A percentile compares a stretch with the other conserved stretches of the same genome.
These are phyloP conservation scores for Flaveria floridana DNA, from an alignment of 140 eudicot species.

Conservation along the genomic window DNA sequence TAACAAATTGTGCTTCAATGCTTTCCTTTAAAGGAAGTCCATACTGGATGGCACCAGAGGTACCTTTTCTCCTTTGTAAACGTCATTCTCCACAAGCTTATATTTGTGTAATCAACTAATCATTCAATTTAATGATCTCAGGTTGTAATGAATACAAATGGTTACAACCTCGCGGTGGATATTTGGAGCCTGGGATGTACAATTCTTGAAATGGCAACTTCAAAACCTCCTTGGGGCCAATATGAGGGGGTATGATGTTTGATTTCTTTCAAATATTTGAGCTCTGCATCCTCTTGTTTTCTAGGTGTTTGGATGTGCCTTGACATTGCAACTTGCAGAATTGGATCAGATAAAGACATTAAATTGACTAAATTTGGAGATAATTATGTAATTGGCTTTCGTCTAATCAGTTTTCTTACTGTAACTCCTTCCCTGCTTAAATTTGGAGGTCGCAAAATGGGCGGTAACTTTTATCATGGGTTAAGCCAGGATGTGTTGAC, in stretches of 20 bases:
- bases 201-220: slow-evolving; percentile 86
- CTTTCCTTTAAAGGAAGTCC: slow-evolving; percentile 98
- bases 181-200: slow-evolving; percentile 98
- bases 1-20: slow-evolving; percentile 59
- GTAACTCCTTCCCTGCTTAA: too few species aligned
- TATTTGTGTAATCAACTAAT: slow-evolving; percentile 8
- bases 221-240: slow-evolving; percentile 96
- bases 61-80: slow-evolving; percentile 19
- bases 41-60: slow-evolving; percentile 99
- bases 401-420: too few species aligned
- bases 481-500: too few species aligned
- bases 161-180: slow-evolving; percentile 79
- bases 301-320: background rate
- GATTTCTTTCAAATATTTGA: background rate
- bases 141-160: slow-evolving; percentile 88
- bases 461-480: too few species aligned
- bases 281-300: background rate
- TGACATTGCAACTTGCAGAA: too few species aligned
- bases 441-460: too few species aligned
- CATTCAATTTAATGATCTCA: slow-evolving; percentile 27
- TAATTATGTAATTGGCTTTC: too few species aligned
- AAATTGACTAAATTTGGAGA: too few species aligned
- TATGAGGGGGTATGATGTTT: slow-evolving; percentile 71
- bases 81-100: background rate
- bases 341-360: background rate